These are phyloP conservation scores for Tulasnella sp. DNA, from an alignment of 768 basidiomycete genomes.

Conservation along the genomic window DNA sequence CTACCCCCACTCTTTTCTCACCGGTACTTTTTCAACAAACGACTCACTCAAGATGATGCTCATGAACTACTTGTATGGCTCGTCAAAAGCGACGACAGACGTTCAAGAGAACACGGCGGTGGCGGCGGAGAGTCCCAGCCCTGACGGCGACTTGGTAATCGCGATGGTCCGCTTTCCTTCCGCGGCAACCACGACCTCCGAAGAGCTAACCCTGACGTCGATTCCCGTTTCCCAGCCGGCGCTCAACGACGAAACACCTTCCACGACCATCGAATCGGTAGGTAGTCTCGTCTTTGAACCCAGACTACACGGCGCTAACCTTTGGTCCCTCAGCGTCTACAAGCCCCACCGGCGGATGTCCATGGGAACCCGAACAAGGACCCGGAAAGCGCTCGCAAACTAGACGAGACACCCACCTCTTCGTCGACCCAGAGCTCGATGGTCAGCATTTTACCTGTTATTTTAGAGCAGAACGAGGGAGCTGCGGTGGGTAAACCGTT, in stretches of 20 bases:
- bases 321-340: not conserved
- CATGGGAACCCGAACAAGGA: not conserved
- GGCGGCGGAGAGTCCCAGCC: not conserved
- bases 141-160: not conserved
- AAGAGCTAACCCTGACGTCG: not conserved
- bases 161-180: not conserved
- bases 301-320: not conserved
- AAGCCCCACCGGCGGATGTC: not conserved
- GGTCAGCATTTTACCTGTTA: not conserved
- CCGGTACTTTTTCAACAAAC: not conserved
- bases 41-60: not conserved
- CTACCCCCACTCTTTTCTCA: not conserved
- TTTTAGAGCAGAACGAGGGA: not conserved
- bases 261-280: not conserved
- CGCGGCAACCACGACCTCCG: not conserved
- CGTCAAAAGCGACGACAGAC: not conserved
- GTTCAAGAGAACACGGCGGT: not conserved
- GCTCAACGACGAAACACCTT: not conserved
- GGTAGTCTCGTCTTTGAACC: not conserved
- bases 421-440: not conserved
- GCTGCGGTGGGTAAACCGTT: not conserved
- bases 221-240: not conserved
- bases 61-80: not conserved
- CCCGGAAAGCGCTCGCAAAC: not conserved
- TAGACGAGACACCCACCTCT: not conserved